These are phyloP conservation scores for Kwoniella pini DNA, from an alignment of 768 basidiomycete genomes.

Conservation along the genomic window DNA sequence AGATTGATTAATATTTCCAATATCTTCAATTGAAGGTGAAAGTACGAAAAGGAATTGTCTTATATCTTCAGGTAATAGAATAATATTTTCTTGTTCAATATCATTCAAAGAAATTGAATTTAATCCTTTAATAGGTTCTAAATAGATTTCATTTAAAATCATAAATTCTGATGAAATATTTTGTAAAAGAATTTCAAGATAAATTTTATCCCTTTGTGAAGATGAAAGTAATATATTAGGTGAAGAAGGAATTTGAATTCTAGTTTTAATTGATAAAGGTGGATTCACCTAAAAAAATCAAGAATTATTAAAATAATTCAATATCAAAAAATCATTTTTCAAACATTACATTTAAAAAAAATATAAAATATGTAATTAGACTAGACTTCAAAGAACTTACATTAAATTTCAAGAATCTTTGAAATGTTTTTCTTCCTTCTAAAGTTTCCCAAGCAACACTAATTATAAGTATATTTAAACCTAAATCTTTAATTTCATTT, in stretches of 20 bases:
- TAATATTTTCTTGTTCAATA: constrained; percentile 54
- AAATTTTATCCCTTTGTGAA: constrained; percentile 73
- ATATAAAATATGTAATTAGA: background rate
- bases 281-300: constrained; percentile 72
- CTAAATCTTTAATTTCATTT: constrained; percentile 92
- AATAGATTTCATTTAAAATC: constrained; percentile 67
- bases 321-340: no score
- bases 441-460: constrained; percentile 79
- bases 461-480: constrained; percentile 84
- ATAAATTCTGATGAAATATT: constrained; percentile 84
- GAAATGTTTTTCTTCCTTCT: constrained; percentile 60
- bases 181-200: constrained; percentile 89
- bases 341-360: no score
- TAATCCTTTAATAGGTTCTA: constrained; percentile 45
- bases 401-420: constrained; percentile 88
- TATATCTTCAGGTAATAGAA: constrained; percentile 80
- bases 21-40: constrained; percentile 56
- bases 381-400: constrained; percentile 58
- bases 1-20: constrained; percentile 42
- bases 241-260: constrained; percentile 75
- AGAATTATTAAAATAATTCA: background rate
- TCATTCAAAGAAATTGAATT: constrained; percentile 62
- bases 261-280: constrained; percentile 91
- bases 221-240: constrained; percentile 69
- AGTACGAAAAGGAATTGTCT: constrained; percentile 88